These are phyloP conservation scores for Zangia roseola DNA, from an alignment of 768 basidiomycete species.

Conservation along the genomic window DNA sequence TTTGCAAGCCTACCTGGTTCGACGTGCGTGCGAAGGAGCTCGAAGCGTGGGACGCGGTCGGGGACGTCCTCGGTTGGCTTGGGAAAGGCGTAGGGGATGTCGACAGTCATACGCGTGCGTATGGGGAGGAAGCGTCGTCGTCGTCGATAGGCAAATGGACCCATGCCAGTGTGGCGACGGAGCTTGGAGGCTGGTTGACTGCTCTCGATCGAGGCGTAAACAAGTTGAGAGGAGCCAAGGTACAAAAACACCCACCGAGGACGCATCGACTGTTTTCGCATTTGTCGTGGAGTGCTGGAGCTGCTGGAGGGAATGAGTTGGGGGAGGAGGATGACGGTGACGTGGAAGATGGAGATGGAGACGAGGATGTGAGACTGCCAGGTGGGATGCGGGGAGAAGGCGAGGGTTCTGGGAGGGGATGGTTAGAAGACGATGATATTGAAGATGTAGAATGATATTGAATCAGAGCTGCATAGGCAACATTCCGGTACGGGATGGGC, in stretches of 20 bases:
- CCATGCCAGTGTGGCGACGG: constrained; percentile 47
- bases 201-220: constrained; percentile 36
- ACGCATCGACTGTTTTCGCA: constrained; percentile 53
- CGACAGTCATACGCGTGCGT: constrained; percentile 10
- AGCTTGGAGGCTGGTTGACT: constrained; percentile 59
- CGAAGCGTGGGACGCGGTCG: constrained; percentile 58
- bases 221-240: not conserved
- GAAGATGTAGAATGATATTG: constrained; percentile 37
- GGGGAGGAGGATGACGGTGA: constrained; percentile 32
- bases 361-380: constrained; percentile 31
- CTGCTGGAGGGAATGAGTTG: constrained; percentile 16
- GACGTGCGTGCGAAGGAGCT: constrained; percentile 55
- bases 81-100: constrained; percentile 22
- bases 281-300: constrained; percentile 43
- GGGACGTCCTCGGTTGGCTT: constrained; percentile 58
- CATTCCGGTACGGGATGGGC: no score
- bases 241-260: constrained; percentile 13
- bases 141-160: constrained; percentile 45
- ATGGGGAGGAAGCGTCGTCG: not conserved
- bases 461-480: no score
- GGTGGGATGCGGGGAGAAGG: constrained; percentile 25
- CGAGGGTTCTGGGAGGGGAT: constrained; percentile 36
- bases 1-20: constrained; percentile 88
- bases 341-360: constrained; percentile 30
- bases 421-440: constrained; percentile 61